Percentiles rank a stretch among this genome's conserved stretches.
Conservation (phyloP, 225 moss, liverwort and hornwort genomes). For the Rhytidiadelphus loreus region DNA sequence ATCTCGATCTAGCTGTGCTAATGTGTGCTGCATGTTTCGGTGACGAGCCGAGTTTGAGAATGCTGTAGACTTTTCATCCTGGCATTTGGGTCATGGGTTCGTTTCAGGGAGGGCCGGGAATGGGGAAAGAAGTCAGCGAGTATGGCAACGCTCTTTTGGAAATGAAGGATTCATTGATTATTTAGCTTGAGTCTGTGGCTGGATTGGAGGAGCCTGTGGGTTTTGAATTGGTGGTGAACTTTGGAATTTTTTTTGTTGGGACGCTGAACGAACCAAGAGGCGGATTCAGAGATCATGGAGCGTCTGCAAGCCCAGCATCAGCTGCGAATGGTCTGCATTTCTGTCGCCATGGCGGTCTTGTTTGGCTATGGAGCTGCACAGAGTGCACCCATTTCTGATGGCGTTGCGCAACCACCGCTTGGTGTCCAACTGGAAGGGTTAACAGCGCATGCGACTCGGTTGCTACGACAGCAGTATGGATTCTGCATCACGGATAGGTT, state of each 20-base stretch:
- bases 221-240: neutral
- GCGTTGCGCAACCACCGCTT: neutral
- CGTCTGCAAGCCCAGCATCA: neutral
- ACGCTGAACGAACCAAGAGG: neutral
- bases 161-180: neutral
- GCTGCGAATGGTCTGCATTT: neutral
- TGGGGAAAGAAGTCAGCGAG: neutral
- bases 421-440: constrained; percentile 6
- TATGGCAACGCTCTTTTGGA: neutral
- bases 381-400: neutral
- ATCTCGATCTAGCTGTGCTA: neutral
- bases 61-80: neutral
- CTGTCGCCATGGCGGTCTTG: neutral
- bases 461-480: constrained; percentile 32
- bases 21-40: neutral
- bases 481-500: constrained; percentile 38
- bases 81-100: neutral
- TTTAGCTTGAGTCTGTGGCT: neutral
- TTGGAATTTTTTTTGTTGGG: neutral
- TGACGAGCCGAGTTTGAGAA: neutral
- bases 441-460: constrained; percentile 11
- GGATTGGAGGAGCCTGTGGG: no score
- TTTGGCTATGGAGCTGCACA: constrained; percentile 5
- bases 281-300: constrained; percentile 6
- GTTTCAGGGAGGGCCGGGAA: neutral